phyloP scores from a whole-genome alignment of 768 basidiomycete genomes.

The Lactarius hatsudake region DNA sequence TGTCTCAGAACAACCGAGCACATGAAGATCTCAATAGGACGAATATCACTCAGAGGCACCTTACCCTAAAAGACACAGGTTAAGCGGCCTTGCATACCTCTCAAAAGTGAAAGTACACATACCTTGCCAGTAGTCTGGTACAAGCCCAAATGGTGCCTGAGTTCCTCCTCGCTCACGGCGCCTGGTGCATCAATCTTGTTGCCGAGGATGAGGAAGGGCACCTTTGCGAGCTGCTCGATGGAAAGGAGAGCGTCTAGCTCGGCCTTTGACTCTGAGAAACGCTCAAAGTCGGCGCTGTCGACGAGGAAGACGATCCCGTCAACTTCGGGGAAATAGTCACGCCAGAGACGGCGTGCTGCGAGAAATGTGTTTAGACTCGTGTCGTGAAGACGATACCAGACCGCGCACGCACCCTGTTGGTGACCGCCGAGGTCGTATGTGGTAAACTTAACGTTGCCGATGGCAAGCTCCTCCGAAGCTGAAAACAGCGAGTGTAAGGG shows the following conservation, averaged over 20 bases:
- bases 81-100: slow-evolving; percentile 14
- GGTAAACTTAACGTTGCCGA: slow-evolving; percentile 98
- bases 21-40: slow-evolving; percentile 99
- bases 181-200: slow-evolving; percentile 99
- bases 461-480: slow-evolving; percentile 99
- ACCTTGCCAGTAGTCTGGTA: slow-evolving; percentile 99
- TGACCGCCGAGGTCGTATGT: slow-evolving; percentile 98
- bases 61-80: slow-evolving; percentile 65
- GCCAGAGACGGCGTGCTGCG: slow-evolving; percentile 93
- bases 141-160: slow-evolving; percentile 90
- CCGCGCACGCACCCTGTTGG: slow-evolving; percentile 68
- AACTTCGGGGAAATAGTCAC: slow-evolving; percentile 99
- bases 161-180: slow-evolving; percentile 95
- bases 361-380: background rate
- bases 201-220: slow-evolving; percentile 96
- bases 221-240: slow-evolving; percentile 92
- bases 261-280: slow-evolving; percentile 93
- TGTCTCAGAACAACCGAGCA: slow-evolving; percentile 99
- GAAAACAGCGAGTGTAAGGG: slow-evolving; percentile 12
- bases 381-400: slow-evolving; percentile 5
- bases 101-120: slow-evolving; percentile 22
- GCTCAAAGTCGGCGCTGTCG: slow-evolving; percentile 95
- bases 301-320: slow-evolving; percentile 99
- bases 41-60: slow-evolving; percentile 92
- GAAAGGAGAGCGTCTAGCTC: slow-evolving; percentile 95